Conservation (phyloP, 2,329 filamentous ascomycete species). For the Fusarium odoratissimum region DNA sequence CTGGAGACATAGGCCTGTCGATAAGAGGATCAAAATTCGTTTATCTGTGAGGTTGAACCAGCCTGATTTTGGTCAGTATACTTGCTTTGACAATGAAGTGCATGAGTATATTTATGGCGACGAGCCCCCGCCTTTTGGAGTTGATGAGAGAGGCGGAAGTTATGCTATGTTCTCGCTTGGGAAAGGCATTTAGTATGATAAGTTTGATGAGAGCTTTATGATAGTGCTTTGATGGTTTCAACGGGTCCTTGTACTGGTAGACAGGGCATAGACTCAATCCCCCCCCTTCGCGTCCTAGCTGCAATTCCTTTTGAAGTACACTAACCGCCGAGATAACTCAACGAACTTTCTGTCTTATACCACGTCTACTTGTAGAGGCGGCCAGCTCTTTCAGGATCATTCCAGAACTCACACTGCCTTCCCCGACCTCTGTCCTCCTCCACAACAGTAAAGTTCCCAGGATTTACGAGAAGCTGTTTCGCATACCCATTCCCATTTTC, state of each 20-base stretch:
- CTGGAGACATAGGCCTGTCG: background rate
- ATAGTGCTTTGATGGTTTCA: fast-evolving
- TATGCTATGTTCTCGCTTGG: background rate
- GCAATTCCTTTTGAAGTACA: no score
- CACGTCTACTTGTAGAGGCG: background rate
- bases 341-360: no score
- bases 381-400: background rate
- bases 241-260: no score
- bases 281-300: no score
- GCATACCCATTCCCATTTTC: background rate
- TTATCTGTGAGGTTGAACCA: background rate
- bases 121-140: background rate
- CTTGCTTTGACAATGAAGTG: slow-evolving; percentile 9
- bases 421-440: background rate
- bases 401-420: slow-evolving; percentile 11
- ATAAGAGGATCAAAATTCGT: background rate
- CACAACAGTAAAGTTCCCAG: background rate
- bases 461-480: slow-evolving; percentile 2
- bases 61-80: background rate
- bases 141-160: background rate
- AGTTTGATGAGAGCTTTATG: fast-evolving
- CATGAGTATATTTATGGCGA: slow-evolving; percentile 5
- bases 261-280: no score
- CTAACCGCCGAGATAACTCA: no score
- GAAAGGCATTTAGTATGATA: background rate